Base-by-base conservation (phyloP, 2,329 filamentous ascomycete species). In the Rhinocladiella similis region DNA sequence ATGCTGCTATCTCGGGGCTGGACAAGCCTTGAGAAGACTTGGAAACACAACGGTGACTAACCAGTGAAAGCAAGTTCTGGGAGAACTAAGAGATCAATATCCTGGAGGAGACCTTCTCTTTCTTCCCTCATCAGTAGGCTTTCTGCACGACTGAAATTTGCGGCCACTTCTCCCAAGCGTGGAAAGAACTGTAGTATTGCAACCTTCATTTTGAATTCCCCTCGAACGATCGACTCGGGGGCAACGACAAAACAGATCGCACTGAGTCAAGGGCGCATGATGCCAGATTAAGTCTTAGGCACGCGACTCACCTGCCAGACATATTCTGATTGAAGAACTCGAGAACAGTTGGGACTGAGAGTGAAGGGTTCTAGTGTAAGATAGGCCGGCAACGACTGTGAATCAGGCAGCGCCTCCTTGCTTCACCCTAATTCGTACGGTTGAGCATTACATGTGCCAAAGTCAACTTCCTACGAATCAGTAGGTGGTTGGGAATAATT, bases 31-130 rank as follows among this genome's bases (percentile, higher is more conserved):
- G 7, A n/a, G 10, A 29, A 25, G 20, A n/a, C 13, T 20, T 16
- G 14, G 38, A 41, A 16, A 5, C 14, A 12, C 38, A 27, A 27
- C n/a, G 22, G 57, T 54, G 50, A 60, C 69, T 63, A 70, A 83
- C 81, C 81, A 53, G 80, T 80, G 68, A 87, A 82, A 3, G 83
- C 83, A 66, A 87, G 71, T 69, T 87, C 84, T 0, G 84, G 83
- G 42, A 87, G 70, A 3, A 87, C 77, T 22, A 87, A 73, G 59
- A 86, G 73, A 67, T 85, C 82, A 27, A 84, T 68, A n/a, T 64
- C 56, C 22, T 63, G 38, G 7, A 69, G 55, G n/a, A 51, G 41
- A 6, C 63, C 59, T 41, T 60, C 60, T 18, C 61, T 54, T 47
- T 70, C 69, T n/a, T 69, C 67, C 14, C 66, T 61, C 50, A 71